Evolutionary conservation across 1,139 yeast genomes (phyloP), one percentile per base, ranked within the genome.

Genomic region (Nakaseomyces delphensis): DNA sequence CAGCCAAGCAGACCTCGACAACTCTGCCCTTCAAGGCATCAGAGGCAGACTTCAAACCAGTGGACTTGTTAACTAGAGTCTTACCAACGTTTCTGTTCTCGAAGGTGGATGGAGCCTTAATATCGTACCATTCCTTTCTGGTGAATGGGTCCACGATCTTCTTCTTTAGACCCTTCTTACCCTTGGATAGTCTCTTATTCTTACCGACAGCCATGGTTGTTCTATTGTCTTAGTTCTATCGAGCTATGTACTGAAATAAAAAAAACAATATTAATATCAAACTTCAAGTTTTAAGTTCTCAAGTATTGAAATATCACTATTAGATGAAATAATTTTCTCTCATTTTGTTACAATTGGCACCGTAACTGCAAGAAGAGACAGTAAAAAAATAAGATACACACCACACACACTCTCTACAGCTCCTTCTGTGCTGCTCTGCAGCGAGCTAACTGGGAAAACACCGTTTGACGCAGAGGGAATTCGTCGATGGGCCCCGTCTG

Each of bases 121-220:
- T 82, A 70, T 81, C 89, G 71, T 75, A 85, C 95, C 95, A 84
- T 65, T 84, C 95, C 76, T 85, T 85, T 70, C 83, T 83, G 79
- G 91, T 75, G 85, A 84, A 84, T 67, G 95, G 94, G 78, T 84
- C 95, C 60, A 83, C 89, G 68, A 80, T 86, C 81, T 79, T 84
- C 89, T 84, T 85, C 93, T 85, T 85, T 71, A 83, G 71, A 66
- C 94, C 94, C 75, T 84, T 85, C 86, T 84, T 84, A 71, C 95
- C 94, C 77, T 84, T 84, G 74, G 89, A 81, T 74, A 84, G 76
- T 79, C 95, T 82, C 87, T 85, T 85, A 73, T 85, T 85, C 84
- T 85, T 85, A 70, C 95, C 95, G 72, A 85, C 91, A 79, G 91
- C 95, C 94, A 84, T 83, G 51, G 54, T 63, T 81, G 37, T 33